Conservation (phyloP, 2,329 filamentous ascomycete species). For the Colletotrichum sp. region DNA sequence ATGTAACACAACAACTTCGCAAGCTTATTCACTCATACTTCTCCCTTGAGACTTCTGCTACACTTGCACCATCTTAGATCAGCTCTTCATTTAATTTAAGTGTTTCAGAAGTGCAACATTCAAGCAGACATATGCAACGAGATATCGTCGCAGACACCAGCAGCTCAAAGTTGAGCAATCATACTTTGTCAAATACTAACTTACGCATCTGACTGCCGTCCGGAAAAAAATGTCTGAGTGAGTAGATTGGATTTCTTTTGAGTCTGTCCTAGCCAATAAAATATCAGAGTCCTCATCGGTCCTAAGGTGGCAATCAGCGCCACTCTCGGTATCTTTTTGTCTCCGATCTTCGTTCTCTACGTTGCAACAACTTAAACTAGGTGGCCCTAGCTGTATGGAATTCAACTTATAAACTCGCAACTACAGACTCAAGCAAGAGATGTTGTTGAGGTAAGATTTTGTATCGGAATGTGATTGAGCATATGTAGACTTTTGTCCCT, state of each 20-base stretch:
- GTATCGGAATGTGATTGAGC: fast-evolving
- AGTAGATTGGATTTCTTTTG: not conserved
- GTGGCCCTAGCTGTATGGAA: too few species aligned
- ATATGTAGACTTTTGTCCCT: not conserved
- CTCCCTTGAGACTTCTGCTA: fast-evolving
- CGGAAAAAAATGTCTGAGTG: not conserved
- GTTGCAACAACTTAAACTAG: too few species aligned
- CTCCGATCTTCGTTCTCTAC: too few species aligned
- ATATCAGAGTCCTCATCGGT: too few species aligned
- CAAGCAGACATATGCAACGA: not conserved
- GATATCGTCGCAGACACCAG: not conserved
- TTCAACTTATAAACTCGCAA: too few species aligned
- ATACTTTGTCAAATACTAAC: not conserved
- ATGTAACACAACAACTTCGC: not conserved
- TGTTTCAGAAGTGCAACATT: not conserved
- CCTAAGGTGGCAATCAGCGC: too few species aligned
- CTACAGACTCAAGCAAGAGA: not conserved
- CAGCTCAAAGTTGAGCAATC: not conserved
- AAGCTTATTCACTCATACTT: not conserved
- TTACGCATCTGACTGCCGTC: not conserved
- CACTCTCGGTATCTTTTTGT: too few species aligned
- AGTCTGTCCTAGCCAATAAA: too few species aligned
- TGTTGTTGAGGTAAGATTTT: fast-evolving
- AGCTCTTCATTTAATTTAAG: fast-evolving
- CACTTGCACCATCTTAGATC: fast-evolving